phyloP scores from a whole-genome alignment of 805 yeast genomes.

The Ascoidea asiatica region DNA sequence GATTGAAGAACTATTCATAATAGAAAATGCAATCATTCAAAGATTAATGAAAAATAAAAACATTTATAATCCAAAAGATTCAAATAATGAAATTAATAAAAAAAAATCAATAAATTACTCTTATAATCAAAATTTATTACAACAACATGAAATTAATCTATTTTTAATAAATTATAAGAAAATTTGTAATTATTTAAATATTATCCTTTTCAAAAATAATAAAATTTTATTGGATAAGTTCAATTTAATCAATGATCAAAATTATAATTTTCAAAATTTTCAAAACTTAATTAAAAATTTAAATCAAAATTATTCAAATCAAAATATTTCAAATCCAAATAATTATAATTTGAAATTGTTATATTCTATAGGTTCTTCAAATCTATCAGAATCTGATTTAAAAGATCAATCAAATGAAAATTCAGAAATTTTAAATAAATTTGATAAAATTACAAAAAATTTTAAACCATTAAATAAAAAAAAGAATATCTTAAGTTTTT shows the following conservation, averaged over 20 bases:
- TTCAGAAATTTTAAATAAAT: constrained; percentile 19
- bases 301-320: constrained; percentile 17
- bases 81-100: no score
- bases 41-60: no score
- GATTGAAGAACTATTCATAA: no score
- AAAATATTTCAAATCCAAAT: constrained; percentile 17
- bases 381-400: constrained; percentile 4
- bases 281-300: constrained; percentile 21
- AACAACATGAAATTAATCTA: constrained; percentile 51
- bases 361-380: constrained; percentile 2
- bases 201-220: constrained; percentile 7
- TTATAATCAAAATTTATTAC: no score
- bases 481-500: constrained; percentile 29
- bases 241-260: constrained; percentile 14
- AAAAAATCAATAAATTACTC: no score
- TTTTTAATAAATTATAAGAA: constrained; percentile 34
- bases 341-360: constrained; percentile 13
- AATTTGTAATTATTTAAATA: constrained; percentile 15
- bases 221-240: neutral
- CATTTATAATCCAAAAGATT: no score
- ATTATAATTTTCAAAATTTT: constrained; percentile 21
- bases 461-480: constrained; percentile 9
- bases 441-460: constrained; percentile 12
- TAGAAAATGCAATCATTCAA: no score
- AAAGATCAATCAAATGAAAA: constrained; percentile 4